These are phyloP conservation scores for Asterophora lycoperdoides DNA, from an alignment of 768 basidiomycete genomes.

Conservation along the genomic window DNA sequence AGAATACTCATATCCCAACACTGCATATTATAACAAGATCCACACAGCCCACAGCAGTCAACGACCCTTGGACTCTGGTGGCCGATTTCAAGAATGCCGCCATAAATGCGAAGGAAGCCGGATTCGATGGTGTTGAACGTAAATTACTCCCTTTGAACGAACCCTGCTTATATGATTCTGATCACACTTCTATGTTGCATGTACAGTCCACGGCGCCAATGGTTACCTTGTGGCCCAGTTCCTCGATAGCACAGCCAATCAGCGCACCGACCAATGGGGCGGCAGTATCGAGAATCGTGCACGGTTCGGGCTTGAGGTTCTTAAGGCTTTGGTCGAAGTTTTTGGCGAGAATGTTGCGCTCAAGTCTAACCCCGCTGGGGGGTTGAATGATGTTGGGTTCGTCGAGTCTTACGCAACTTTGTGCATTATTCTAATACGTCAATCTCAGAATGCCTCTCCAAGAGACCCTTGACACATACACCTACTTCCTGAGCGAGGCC, in stretches of 20 bases:
- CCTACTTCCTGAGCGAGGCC: conserved; percentile 36
- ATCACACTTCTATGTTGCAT: not conserved
- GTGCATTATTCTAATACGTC: not conserved
- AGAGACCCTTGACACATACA: conserved; percentile 39
- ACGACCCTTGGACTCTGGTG: conserved; percentile 38
- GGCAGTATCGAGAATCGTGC: conserved; percentile 56
- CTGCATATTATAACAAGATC: not conserved
- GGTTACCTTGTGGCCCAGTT: conserved; percentile 49
- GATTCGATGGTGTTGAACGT: conserved; percentile 55
- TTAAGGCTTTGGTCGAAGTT: conserved; percentile 37
- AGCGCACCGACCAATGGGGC: conserved; percentile 56
- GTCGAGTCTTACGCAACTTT: conserved; percentile 3
- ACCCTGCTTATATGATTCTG: not conserved
- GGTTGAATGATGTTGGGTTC: conserved; percentile 44
- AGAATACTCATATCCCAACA: conserved; percentile 6
- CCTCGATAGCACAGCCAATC: conserved; percentile 43
- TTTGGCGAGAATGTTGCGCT: conserved; percentile 43
- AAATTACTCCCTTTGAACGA: conserved; percentile 8
- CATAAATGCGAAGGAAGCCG: conserved; percentile 45
- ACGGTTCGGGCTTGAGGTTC: conserved; percentile 48
- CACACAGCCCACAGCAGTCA: conserved; percentile 35
- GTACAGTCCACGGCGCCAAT: conserved; percentile 38
- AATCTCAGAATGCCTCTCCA: conserved; percentile 36
- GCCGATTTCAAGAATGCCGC: conserved; percentile 41
- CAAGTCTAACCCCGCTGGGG: conserved; percentile 41